These are phyloP conservation scores for Hyphodiscus sp. DNA, from an alignment of 2,329 filamentous ascomycete genomes.

Conservation along the genomic window DNA sequence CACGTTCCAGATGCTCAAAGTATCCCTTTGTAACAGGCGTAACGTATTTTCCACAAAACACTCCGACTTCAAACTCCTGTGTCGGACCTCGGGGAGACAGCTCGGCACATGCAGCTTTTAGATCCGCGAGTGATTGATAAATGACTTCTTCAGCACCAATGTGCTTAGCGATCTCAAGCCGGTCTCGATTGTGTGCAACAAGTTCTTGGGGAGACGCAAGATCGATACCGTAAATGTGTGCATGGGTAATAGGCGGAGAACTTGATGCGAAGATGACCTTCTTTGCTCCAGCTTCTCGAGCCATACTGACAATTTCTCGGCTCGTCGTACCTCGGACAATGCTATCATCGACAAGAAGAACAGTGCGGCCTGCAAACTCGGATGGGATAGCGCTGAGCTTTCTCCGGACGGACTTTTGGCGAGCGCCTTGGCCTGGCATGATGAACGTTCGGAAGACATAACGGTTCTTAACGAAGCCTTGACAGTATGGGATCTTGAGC, in stretches of 20 bases:
- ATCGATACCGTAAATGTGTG: constrained; percentile 82
- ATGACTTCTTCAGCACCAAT: constrained; percentile 73
- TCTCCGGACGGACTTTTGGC: constrained; percentile 79
- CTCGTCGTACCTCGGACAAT: constrained; percentile 84
- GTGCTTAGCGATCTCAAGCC: constrained; percentile 54
- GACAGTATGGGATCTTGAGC: constrained; percentile 69
- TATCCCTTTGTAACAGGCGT: constrained; percentile 75
- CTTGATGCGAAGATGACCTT: constrained; percentile 81
- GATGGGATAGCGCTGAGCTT: constrained; percentile 84
- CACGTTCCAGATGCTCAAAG: constrained; percentile 69
- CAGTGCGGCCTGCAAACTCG: constrained; percentile 75
- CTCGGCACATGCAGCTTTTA: constrained; percentile 73
- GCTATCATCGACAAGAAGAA: constrained; percentile 82
- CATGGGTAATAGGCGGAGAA: constrained; percentile 74
- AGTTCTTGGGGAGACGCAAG: constrained; percentile 65
- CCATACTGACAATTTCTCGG: constrained; percentile 76
- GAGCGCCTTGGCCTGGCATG: constrained; percentile 72
- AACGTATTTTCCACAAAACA: constrained; percentile 83
- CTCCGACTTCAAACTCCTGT: constrained; percentile 77
- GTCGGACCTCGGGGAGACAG: constrained; percentile 53
- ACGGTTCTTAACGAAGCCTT: constrained; percentile 83
- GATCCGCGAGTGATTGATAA: constrained; percentile 68
- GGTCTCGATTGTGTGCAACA: constrained; percentile 61
- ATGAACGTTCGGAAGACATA: constrained; percentile 88
- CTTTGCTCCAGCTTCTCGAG: constrained; percentile 72